Evolutionary conservation across 352 stramenopile species (phyloP), one percentile per base, ranked within the genome.

Genomic region (Phytopythium ostracodes): DNA sequence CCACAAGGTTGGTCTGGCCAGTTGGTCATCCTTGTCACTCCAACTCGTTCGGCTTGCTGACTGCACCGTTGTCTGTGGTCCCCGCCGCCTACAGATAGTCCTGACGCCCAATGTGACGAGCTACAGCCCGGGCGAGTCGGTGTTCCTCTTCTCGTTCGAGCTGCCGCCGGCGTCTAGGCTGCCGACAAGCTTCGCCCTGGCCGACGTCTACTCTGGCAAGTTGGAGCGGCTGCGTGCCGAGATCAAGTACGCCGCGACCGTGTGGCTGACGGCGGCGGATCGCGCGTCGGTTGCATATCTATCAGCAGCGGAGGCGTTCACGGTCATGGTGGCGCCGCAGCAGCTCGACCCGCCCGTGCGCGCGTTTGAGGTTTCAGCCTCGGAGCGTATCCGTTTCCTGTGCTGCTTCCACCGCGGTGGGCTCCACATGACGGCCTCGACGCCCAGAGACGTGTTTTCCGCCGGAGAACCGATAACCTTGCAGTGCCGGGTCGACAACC

Each of bases 271-370:
- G 62, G 61, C 42, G 3, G 54, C 54, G n/a, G 63, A 72, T 38
- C 65, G 56, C n/a, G 60, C 72, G 3, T 76, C 63, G 24, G 66
- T 76, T 18, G 66, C 63, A 35, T 76, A 70, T 24, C 60, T 76
- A 51, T 63, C 66, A 27, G 59, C 63, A 2, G 59, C 58, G n/a
- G 67, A 75, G 42, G 57, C 64, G 29, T 77, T 77, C 59, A 64
- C 54, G 9, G 59, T 77, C 25, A 60, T 72, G 40, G 22, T 40
- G 17, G 64, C 59, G 18, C 51, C 67, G 1, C 52, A 61, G 10
- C 66, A 50, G 36, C 65, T 70, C 31, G 62, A 53, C 11, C 63
- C 66, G 29, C 67, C 67, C 11, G 67, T 64, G 1, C 59, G 62
- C 17, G 56, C 64, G 42, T 69, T 77, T 14, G 70, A 77, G 35